Percentiles rank a stretch among this genome's conserved stretches.
Evolutionary conservation across 2,329 filamentous ascomycete genomes (phyloP).

Genomic region (Aspergillus latus): DNA sequence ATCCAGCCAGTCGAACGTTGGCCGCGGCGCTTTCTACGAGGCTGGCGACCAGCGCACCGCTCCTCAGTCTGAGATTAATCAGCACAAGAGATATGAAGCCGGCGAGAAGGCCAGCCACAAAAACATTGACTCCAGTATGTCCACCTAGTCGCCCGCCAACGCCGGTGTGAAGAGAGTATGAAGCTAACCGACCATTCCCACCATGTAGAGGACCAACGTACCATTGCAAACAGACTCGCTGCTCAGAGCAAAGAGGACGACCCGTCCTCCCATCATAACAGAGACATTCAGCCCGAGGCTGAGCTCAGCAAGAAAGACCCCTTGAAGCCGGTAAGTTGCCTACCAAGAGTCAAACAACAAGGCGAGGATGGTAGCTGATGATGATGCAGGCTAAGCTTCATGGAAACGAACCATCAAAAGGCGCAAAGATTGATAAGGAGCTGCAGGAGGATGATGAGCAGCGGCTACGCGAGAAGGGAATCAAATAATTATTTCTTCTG

Average conservation of each 20-base stretch:
- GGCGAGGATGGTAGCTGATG: not conserved
- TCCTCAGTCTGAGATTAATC: slow-evolving; percentile 52
- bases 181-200: not conserved
- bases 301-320: slow-evolving; percentile 44
- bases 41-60: slow-evolving; percentile 72
- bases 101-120: slow-evolving; percentile 69
- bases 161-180: not conserved
- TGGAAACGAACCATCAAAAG: slow-evolving; percentile 48
- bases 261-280: slow-evolving; percentile 27
- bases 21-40: slow-evolving; percentile 67
- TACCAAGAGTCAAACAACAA: not conserved
- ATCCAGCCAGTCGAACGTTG: slow-evolving; percentile 63
- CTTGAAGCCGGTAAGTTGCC: slow-evolving; percentile 41
- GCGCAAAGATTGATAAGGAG: slow-evolving; percentile 49
- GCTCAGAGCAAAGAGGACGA: slow-evolving; percentile 33
- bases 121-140: slow-evolving; percentile 68
- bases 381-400: slow-evolving; percentile 43
- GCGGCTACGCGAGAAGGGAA: slow-evolving; percentile 46
- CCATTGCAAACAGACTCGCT: slow-evolving; percentile 47
- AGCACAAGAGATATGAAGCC: slow-evolving; percentile 67
- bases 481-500: slow-evolving; percentile 29
- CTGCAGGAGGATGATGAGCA: slow-evolving; percentile 46
- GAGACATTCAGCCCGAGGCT: slow-evolving; percentile 34
- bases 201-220: slow-evolving; percentile 43
- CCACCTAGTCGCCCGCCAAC: not conserved